A percentile compares a stretch with the other conserved stretches of the same genome.
Conservation (phyloP, 2,329 filamentous ascomycete genomes). For the Pseudogymnoascus sp. region DNA sequence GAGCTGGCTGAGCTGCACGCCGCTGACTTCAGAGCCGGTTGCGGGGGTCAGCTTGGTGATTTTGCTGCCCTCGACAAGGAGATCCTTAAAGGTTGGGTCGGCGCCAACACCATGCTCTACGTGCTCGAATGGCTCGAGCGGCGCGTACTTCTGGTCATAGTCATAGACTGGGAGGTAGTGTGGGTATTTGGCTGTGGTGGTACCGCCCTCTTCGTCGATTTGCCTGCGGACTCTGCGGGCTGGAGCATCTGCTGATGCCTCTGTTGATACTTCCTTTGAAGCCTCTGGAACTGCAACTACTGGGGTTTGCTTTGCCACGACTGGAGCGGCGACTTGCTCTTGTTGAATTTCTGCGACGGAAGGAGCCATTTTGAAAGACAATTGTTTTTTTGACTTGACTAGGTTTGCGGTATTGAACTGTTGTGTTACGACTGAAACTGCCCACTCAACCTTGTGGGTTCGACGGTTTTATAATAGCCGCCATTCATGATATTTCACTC, state of each 20-base stretch:
- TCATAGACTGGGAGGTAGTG: conserved; percentile 69
- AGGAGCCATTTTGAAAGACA: conserved; percentile 1
- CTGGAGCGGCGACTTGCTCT: background rate
- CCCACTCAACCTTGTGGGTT: background rate
- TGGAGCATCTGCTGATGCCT: background rate
- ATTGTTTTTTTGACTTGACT: background rate
- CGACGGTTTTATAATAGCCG: background rate
- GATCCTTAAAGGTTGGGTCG: conserved; percentile 58
- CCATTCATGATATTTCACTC: background rate
- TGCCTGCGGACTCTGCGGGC: conserved; percentile 14
- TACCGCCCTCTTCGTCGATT: conserved; percentile 19
- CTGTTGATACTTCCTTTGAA: background rate
- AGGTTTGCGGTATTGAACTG: background rate
- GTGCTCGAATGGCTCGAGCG: conserved; percentile 61
- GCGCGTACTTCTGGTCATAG: conserved; percentile 52
- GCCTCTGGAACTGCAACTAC: background rate
- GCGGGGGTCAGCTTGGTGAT: conserved; percentile 59
- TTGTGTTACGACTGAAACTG: conserved; percentile 1
- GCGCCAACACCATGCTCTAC: conserved; percentile 70
- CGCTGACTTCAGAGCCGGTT: conserved; percentile 64
- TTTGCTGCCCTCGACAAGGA: conserved; percentile 46
- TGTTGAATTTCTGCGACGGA: conserved; percentile 5
- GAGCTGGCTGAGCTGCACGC: conserved; percentile 63
- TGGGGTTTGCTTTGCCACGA: background rate
- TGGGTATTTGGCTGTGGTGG: conserved; percentile 42